Conservation (phyloP, 148 eudicot species). For the Vaccinium macrocarpon region DNA sequence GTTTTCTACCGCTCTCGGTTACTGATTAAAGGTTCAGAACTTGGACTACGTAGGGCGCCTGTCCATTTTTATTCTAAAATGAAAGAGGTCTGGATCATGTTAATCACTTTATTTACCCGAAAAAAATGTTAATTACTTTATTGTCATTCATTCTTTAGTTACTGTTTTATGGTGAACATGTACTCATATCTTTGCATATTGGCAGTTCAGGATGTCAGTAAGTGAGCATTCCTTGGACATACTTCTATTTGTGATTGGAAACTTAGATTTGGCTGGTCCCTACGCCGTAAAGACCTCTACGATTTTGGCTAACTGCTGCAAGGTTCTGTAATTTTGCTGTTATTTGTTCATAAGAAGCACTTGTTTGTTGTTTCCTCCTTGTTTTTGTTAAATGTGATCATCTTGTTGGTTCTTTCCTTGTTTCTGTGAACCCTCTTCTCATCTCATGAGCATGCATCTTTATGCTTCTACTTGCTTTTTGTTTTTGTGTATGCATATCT, state of each 20-base stretch:
- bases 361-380: not conserved
- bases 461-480: not conserved
- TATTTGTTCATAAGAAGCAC: constrained; percentile 7
- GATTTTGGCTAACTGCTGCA: constrained; percentile 84
- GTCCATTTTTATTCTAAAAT: constrained; percentile 57
- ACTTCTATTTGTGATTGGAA: constrained; percentile 70
- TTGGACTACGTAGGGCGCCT: constrained; percentile 34
- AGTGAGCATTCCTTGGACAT: constrained; percentile 86
- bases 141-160: constrained; percentile 9
- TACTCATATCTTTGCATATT: constrained; percentile 24
- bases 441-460: not conserved
- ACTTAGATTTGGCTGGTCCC: constrained; percentile 90
- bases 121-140: constrained; percentile 6
- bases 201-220: constrained; percentile 65
- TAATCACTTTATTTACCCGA: not conserved
- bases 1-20: constrained; percentile 55
- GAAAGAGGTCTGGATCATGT: constrained; percentile 58
- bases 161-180: constrained; percentile 1
- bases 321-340: constrained; percentile 41
- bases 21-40: constrained; percentile 38
- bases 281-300: constrained; percentile 60
- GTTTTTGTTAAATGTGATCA: not conserved
- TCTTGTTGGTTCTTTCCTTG: not conserved
- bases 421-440: not conserved
- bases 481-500: not conserved